Evolutionary conservation across 202 grass and related monocot genomes (phyloP).

Genomic region (Elaeis oleifera): DNA sequence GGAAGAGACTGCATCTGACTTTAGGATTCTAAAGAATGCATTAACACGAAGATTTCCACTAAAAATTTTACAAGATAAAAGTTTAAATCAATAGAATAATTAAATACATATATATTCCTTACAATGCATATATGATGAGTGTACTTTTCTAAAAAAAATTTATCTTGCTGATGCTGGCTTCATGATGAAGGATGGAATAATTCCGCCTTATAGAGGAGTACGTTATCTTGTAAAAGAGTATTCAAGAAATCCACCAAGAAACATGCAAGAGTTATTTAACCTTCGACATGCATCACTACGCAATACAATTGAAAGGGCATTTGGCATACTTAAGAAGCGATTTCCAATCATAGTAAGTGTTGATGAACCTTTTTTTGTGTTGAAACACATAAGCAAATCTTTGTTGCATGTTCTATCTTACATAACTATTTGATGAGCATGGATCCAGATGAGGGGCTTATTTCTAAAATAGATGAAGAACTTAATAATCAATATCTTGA

Average conservation of each 20-base stretch:
- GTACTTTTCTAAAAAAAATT: background rate
- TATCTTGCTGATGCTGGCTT: conserved; percentile 19
- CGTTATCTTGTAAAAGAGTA: too few relatives aligned
- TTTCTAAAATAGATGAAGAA: conserved; percentile 1
- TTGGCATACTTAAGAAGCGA: conserved; percentile 11
- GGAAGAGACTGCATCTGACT: too few relatives aligned
- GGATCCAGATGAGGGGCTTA: conserved; percentile 11
- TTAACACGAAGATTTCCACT: too few relatives aligned
- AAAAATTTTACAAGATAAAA: too few relatives aligned
- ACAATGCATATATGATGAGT: too few relatives aligned
- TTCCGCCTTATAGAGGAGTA: background rate
- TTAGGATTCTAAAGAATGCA: too few relatives aligned
- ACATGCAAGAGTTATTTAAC: too few relatives aligned
- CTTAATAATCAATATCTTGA: too few relatives aligned
- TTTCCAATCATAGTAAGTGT: conserved; percentile 17
- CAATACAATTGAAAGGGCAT: conserved; percentile 9
- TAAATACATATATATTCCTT: too few relatives aligned
- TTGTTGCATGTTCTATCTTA: background rate
- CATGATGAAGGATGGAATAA: background rate
- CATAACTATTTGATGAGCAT: conserved; percentile 4
- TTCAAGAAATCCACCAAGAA: too few relatives aligned
- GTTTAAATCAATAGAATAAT: too few relatives aligned
- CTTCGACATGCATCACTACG: too few relatives aligned
- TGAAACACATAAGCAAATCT: background rate
- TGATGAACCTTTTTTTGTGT: background rate